A percentile compares a stretch with the other conserved stretches of the same genome.
Evolutionary conservation across 1,284 basidiomycete genomes (phyloP).

Genomic region (Cystobasidium sp.): DNA sequence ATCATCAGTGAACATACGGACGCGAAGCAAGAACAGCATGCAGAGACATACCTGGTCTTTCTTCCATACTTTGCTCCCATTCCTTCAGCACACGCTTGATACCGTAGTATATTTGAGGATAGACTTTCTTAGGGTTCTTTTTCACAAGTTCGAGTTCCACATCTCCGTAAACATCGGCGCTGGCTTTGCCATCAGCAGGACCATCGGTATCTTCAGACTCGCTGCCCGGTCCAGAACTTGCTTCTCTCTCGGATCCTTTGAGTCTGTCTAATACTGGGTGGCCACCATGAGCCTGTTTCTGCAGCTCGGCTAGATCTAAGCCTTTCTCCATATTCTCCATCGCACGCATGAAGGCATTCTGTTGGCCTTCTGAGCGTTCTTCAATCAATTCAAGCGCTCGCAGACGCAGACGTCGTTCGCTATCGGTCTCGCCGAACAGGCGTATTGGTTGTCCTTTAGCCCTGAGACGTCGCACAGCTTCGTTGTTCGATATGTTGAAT

Average conservation of each 20-base stretch:
- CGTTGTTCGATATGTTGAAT: slow-evolving; percentile 92
- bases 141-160: slow-evolving; percentile 82
- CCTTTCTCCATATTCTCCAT: slow-evolving; percentile 77
- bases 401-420: slow-evolving; percentile 84
- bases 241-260: slow-evolving; percentile 47
- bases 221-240: slow-evolving; percentile 15
- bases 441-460: slow-evolving; percentile 91
- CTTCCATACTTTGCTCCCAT: slow-evolving; percentile 92
- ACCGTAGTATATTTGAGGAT: slow-evolving; percentile 96
- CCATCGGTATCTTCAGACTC: slow-evolving; percentile 49
- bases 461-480: slow-evolving; percentile 84
- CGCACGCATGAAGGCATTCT: slow-evolving; percentile 94
- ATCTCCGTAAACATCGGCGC: slow-evolving; percentile 34
- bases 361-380: slow-evolving; percentile 67
- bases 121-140: slow-evolving; percentile 91
- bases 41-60: slow-evolving; percentile 73
- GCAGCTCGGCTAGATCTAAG: slow-evolving; percentile 67
- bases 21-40: background rate
- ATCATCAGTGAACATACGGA: slow-evolving; percentile 6
- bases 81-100: slow-evolving; percentile 90
- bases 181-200: slow-evolving; percentile 9
- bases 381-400: slow-evolving; percentile 93
- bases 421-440: slow-evolving; percentile 92
- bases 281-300: slow-evolving; percentile 55
- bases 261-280: slow-evolving; percentile 47